A percentile compares a stretch with the other conserved stretches of the same genome.
phyloP scores from a whole-genome alignment of 495 filamentous ascomycete species.

The Aspergillus haitiensis region DNA sequence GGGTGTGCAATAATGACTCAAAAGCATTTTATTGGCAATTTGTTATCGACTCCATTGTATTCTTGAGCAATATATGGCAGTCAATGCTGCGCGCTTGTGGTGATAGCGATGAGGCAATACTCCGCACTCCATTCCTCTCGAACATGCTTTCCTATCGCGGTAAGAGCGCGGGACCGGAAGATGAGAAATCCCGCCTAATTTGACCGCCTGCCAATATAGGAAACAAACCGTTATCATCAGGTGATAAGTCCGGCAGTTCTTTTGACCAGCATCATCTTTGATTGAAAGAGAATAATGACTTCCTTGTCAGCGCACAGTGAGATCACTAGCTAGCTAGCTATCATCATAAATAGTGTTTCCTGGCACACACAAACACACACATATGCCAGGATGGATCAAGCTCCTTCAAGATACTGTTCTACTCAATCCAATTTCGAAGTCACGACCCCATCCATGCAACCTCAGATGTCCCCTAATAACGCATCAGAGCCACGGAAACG shows the following conservation, averaged over 20 bases:
- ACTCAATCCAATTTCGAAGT: conserved; percentile 6
- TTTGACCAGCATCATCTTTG: neutral
- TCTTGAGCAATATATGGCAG: conserved; percentile 19
- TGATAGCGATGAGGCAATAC: conserved; percentile 1
- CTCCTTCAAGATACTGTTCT: conserved; percentile 1
- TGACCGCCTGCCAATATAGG: conserved; percentile 31
- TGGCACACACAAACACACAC: too few species aligned
- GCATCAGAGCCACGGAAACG: conserved; percentile 26
- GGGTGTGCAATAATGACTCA: conserved; percentile 35
- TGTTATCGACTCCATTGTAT: conserved; percentile 27
- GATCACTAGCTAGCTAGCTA: too few species aligned
- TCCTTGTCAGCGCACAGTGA: too few species aligned
- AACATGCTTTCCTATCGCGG: conserved; percentile 32
- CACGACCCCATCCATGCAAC: conserved; percentile 1
- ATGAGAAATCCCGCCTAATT: conserved; percentile 18
- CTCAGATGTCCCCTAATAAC: conserved; percentile 5
- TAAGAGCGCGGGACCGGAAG: conserved; percentile 29
- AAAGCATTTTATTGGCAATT: conserved; percentile 25
- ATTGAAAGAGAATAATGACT: neutral
- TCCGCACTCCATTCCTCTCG: neutral
- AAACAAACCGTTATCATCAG: conserved; percentile 17
- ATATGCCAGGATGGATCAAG: neutral
- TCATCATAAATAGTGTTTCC: too few species aligned
- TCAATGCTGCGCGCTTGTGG: conserved; percentile 18
- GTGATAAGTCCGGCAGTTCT: conserved; percentile 20